phyloP scores from a whole-genome alignment of 2,329 filamentous ascomycete genomes.

The Epichloe coenophiala region DNA sequence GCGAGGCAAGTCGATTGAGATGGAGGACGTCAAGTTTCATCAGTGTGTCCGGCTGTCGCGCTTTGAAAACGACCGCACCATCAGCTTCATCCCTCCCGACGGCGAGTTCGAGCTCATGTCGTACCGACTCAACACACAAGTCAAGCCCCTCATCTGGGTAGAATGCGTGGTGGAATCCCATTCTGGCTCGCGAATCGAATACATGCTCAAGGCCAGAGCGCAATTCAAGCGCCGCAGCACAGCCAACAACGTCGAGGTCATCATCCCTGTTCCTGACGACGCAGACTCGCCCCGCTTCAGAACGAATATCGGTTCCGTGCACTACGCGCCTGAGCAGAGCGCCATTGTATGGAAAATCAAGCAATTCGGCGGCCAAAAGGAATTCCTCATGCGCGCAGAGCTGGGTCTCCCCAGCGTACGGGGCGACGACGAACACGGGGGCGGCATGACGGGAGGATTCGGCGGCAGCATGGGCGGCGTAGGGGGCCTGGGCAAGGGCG shows the following conservation, averaged over 20 bases:
- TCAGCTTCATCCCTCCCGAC: conserved; percentile 96
- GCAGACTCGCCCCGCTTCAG: conserved; percentile 92
- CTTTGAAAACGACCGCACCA: conserved; percentile 97
- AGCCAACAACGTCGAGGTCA: conserved; percentile 97
- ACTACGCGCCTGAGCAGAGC: conserved; percentile 94
- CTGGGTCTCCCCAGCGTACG: conserved; percentile 86
- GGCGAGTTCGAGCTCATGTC: conserved; percentile 99
- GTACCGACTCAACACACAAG: conserved; percentile 94
- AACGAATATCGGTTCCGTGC: conserved; percentile 92
- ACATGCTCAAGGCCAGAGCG: conserved; percentile 95
- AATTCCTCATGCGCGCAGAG: conserved; percentile 97
- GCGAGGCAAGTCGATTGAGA: conserved; percentile 92
- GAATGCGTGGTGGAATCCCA: conserved; percentile 96
- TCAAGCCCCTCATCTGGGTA: conserved; percentile 97
- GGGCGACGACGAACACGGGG: conserved; percentile 88
- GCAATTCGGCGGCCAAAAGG: conserved; percentile 96
- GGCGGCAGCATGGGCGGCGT: conserved; percentile 94
- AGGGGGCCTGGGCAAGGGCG: conserved; percentile 59
- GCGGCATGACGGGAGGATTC: conserved; percentile 95
- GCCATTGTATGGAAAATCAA: conserved; percentile 99
- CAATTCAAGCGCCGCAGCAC: conserved; percentile 98
- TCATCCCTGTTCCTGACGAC: conserved; percentile 92
- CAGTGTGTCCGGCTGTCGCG: conserved; percentile 91
- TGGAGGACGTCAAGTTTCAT: conserved; percentile 99
- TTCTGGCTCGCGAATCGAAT: conserved; percentile 89